Percentiles rank a stretch among this genome's conserved stretches.
Conservation (phyloP, 2,329 filamentous ascomycete species). For the Ceratocystiopsis minuta region DNA sequence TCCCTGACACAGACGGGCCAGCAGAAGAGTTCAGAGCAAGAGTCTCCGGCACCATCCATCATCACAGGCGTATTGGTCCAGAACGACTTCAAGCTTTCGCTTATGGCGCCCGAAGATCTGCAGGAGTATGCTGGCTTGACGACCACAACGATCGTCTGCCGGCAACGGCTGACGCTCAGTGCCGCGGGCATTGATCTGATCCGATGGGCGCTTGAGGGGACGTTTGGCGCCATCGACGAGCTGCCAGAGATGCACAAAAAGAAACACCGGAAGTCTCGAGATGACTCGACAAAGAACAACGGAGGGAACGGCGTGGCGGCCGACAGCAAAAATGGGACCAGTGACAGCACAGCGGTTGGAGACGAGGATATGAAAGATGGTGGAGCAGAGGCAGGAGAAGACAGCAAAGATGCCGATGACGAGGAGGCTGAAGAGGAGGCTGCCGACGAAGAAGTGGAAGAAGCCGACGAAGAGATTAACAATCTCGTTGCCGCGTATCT, state of each 20-base stretch:
- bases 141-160: conserved; percentile 84
- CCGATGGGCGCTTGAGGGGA: conserved; percentile 83
- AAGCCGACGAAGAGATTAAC: conserved; percentile 43
- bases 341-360: no score
- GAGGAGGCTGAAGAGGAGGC: conserved; percentile 26
- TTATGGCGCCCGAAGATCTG: conserved; percentile 93
- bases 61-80: conserved; percentile 87
- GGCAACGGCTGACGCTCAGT: conserved; percentile 72
- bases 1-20: conserved; percentile 31
- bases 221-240: conserved; percentile 73
- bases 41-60: conserved; percentile 26
- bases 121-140: conserved; percentile 94
- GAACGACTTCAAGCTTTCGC: conserved; percentile 89
- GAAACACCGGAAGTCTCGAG: conserved; percentile 10
- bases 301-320: conserved; percentile 14
- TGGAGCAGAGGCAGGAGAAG: conserved; percentile 28
- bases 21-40: neutral
- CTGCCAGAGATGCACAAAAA: conserved; percentile 33
- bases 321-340: neutral
- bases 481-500: conserved; percentile 42
- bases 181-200: conserved; percentile 84
- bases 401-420: conserved; percentile 18
- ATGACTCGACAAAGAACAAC: conserved; percentile 17
- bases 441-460: conserved; percentile 18
- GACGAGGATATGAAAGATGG: conserved; percentile 15